Percentiles rank a stretch among this genome's conserved stretches.
Conservation (phyloP, 306 rosid species). For the Clitoria ternatea region DNA sequence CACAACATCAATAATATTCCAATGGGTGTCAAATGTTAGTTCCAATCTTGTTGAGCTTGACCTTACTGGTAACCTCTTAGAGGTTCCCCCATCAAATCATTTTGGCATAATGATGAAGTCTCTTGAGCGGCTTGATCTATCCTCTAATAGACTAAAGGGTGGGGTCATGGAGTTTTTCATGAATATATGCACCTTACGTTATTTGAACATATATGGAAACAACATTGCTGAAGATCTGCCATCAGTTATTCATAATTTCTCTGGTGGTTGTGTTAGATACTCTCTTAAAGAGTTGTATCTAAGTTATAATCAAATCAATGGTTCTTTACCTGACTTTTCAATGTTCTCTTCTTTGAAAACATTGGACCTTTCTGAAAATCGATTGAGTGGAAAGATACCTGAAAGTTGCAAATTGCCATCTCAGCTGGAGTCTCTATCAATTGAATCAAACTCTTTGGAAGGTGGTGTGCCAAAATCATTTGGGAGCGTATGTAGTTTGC, state of each 20-base stretch:
- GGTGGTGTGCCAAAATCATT: neutral
- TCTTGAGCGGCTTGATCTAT: constrained; percentile 7
- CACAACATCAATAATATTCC: neutral
- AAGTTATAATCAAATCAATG: neutral
- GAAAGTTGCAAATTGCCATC: neutral
- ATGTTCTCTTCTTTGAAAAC: neutral
- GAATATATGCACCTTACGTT: constrained; percentile 3
- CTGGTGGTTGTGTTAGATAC: constrained; percentile 9
- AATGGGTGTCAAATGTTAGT: constrained; percentile 9
- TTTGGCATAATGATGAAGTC: neutral
- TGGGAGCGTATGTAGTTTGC: neutral
- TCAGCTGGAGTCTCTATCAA: neutral
- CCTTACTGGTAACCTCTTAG: neutral
- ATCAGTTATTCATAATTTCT: constrained; percentile 1
- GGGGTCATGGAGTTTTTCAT: neutral
- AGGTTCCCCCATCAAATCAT: neutral
- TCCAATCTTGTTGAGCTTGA: constrained; percentile 21
- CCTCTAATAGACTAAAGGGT: neutral
- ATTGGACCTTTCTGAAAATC: neutral
- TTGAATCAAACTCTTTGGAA: neutral
- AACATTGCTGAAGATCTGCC: neutral
- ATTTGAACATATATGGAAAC: rapidly evolving
- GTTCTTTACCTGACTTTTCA: constrained; percentile 7
- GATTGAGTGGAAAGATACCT: neutral
- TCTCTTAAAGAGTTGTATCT: constrained; percentile 9